Evolutionary conservation across 768 basidiomycete genomes (phyloP), one percentile per base, ranked within the genome.

Genomic region (Termitomyces titanicus): DNA sequence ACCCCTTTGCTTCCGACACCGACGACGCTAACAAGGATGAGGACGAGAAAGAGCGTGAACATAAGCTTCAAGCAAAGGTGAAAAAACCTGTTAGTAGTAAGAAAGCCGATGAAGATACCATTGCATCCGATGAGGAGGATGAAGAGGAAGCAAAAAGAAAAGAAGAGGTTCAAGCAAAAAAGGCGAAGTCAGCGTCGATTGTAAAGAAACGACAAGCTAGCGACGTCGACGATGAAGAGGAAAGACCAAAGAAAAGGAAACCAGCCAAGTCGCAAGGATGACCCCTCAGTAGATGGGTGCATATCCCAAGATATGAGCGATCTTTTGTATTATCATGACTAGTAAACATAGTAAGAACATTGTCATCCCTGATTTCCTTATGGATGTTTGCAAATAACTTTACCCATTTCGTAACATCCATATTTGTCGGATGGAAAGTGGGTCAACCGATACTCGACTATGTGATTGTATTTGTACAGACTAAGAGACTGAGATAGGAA

Each of bases 1-100:
- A 86, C 66, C 80, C 79, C 9, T 89, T 89, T 68, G 81, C 71
- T 43, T 84, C 84, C 46, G 83, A 84, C 48, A 67, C 68, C 35
- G 72, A 70, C 9, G 66, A 71, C 34, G 61, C 63, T 15, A 52
- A 58, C 22, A 61, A 65, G 56, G 64, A 71, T 24, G 61, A 65
- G 18, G 57, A 59, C 22, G 63, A 65, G 59, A 59, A 61, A 51
- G 65, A 51, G 13, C 47, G 45, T 8, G 53, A 53, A 33, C 35
- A 37, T 10, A 24, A 34, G 43, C 33, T 42, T 15, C 40, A 40
- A 17, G 29, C 42, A 33, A 52, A 52, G 33, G 10, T 34, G 40
- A 52, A 52, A n/a, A 83, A 79, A 56, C 67, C 67, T 11, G 75
- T 75, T 61, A 70, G 72, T 2, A 83, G 82, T 64, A 82, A 77